Base-by-base conservation (phyloP, 768 basidiomycete genomes). In the Sarcodon aspratus region DNA sequence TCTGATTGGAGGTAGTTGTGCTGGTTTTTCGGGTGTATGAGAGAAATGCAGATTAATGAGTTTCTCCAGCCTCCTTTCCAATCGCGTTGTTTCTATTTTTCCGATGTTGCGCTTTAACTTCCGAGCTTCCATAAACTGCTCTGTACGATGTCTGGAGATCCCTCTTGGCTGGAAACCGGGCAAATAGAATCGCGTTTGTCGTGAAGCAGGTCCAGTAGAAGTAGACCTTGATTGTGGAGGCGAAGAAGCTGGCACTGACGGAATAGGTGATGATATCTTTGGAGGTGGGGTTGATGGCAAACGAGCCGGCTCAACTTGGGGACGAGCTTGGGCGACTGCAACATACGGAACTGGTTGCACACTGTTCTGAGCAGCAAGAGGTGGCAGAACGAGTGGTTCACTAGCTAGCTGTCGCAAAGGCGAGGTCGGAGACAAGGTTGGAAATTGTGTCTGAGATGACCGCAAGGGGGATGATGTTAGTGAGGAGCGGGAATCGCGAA, bases 131-230 rank as follows among this genome's bases (percentile, higher is more conserved):
- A 81, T 49, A 57, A 91, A 97, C 48, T 90, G 86, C 48, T 89
- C 91, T 7, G 93, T 96, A 35, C 85, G 76, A 6, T 75, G 80
- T 10, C 82, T 69, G 60, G 79, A 83, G 5, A 92, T 78, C 5
- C 94, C 94, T 57, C 75, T 85, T 6, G 95, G 95, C 61, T 99
- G 95, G 61, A 97, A 99, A 1, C 92, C 91, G 3, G 89, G 81
- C 43, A 84, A 80, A 61, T 98, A 98, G 1, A 83, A 85, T 1
- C 82, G 79, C 5, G 51, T 42, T 3, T 57, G 64, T 7, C 48
- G 51, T 11, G 63, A 60, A 0, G 55, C 43, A 8, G 57, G 52
- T 1, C 58, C 44, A 7, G 40, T 47, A 7, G 56, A 45, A 12
- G 57, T 54, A 31, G 57, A 55, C 27, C 47, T 47, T 8, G 59